phyloP scores from a whole-genome alignment of 306 rosid species.

The Ammopiptanthus mongolicus region DNA sequence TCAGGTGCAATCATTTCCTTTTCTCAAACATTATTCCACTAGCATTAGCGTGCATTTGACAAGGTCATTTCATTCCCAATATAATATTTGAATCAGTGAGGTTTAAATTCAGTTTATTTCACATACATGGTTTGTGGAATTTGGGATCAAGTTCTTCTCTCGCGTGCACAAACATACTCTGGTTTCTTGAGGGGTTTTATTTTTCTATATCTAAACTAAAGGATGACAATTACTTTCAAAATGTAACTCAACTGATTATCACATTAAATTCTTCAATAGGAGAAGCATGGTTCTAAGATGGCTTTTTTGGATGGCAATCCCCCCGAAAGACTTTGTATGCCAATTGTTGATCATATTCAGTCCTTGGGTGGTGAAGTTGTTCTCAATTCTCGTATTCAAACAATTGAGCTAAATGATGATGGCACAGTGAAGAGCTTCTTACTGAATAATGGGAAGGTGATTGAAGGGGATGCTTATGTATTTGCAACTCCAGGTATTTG shows the following conservation, averaged over 20 bases:
- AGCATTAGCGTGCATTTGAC: background rate
- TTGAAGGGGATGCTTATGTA: slow-evolving; percentile 89
- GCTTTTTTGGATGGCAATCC: slow-evolving; percentile 98
- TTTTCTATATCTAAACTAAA: background rate
- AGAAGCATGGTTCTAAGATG: slow-evolving; percentile 98
- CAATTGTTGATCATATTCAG: slow-evolving; percentile 77
- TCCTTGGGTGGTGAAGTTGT: slow-evolving; percentile 89
- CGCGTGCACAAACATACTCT: background rate
- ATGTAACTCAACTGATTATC: slow-evolving; percentile 6
- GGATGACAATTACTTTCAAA: background rate
- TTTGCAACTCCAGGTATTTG: slow-evolving; percentile 84
- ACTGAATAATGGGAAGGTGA: slow-evolving; percentile 58
- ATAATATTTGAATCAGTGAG: slow-evolving; percentile 4
- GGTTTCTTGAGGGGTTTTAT: background rate
- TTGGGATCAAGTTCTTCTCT: background rate
- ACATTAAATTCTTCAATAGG: slow-evolving; percentile 43
- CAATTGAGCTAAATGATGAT: slow-evolving; percentile 73
- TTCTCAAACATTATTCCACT: background rate
- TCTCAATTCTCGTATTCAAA: slow-evolving; percentile 77
- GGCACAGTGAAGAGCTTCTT: slow-evolving; percentile 76
- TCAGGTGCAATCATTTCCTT: slow-evolving; percentile 57
- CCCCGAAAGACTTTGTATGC: slow-evolving; percentile 95
- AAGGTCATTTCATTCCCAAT: slow-evolving; percentile 3
- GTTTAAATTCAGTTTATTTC: slow-evolving; percentile 1
- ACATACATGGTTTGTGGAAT: background rate